These are phyloP conservation scores for Tetrahymena thermophila DNA, from an alignment of 73 alveolate genomes.

Conservation along the genomic window DNA sequence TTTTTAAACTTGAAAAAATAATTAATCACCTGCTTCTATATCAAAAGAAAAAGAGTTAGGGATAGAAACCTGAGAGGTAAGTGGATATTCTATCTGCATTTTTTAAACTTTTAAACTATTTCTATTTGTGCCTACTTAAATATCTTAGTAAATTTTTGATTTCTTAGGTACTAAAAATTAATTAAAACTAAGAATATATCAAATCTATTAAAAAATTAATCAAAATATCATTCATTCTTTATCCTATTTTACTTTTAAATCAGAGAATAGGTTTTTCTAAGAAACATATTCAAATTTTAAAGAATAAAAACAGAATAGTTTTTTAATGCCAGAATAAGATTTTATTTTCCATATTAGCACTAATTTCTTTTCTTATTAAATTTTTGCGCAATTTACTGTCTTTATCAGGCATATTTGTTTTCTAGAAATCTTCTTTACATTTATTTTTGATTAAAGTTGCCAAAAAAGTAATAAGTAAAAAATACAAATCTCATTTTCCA, in stretches of 20 bases:
- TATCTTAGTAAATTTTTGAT: not conserved
- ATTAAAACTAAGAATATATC: not conserved
- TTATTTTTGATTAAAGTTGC: not conserved
- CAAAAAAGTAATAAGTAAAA: not conserved
- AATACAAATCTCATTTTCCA: not conserved
- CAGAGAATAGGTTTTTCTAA: not conserved
- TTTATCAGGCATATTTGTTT: not conserved
- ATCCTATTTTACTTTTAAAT: not conserved
- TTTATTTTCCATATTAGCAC: not conserved
- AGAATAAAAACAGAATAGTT: not conserved
- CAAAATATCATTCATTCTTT: not conserved
- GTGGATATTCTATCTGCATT: not conserved
- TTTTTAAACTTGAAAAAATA: not conserved
- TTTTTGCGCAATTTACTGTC: not conserved
- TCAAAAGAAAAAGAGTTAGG: not conserved
- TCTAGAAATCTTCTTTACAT: not conserved
- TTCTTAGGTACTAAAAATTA: not conserved
- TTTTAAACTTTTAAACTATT: not conserved
- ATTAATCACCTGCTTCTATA: not conserved
- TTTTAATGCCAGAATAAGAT: not conserved
- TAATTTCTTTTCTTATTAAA: not conserved
- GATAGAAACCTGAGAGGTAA: not conserved
- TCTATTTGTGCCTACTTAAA: not conserved
- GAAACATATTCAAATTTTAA: not conserved
- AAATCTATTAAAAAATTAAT: not conserved